phyloP scores from a whole-genome alignment of 2,329 filamentous ascomycete genomes.

The Phaeomoniella chlamydospora region DNA sequence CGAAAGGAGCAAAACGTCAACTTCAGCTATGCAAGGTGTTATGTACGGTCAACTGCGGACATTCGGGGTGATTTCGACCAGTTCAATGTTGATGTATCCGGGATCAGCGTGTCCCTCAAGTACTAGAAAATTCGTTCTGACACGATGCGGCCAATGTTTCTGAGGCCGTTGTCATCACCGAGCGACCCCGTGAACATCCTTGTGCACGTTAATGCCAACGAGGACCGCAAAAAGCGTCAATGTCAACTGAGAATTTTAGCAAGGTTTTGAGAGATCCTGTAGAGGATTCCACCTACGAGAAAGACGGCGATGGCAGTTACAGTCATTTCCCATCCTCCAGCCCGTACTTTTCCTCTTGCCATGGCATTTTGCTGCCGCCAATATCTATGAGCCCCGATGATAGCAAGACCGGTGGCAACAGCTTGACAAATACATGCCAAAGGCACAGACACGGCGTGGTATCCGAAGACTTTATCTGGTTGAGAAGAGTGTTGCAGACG shows the following conservation, averaged over 20 bases:
- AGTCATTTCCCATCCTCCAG: constrained; percentile 1
- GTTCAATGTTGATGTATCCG: too few relatives aligned
- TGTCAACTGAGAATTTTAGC: too few relatives aligned
- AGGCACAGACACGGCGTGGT: constrained; percentile 24
- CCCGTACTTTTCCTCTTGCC: neutral
- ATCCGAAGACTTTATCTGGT: constrained; percentile 35
- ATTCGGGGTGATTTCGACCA: too few relatives aligned
- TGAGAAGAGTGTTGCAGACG: constrained; percentile 37
- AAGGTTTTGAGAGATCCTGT: too few relatives aligned
- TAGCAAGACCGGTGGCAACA: constrained; percentile 28
- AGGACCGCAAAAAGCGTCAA: neutral
- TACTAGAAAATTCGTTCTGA: too few relatives aligned
- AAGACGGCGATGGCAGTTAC: neutral
- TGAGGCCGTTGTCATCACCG: too few relatives aligned
- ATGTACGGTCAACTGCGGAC: too few relatives aligned
- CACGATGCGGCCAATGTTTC: too few relatives aligned
- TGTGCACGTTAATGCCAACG: neutral
- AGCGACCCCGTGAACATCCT: too few relatives aligned
- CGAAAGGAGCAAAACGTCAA: too few relatives aligned
- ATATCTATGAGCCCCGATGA: constrained; percentile 37
- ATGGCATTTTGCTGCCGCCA: constrained; percentile 42
- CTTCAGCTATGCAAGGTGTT: too few relatives aligned
- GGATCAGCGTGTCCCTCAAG: too few relatives aligned
- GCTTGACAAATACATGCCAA: constrained; percentile 28
- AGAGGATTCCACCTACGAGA: neutral